Percentiles rank a stretch among this genome's conserved stretches.
Evolutionary conservation across 2,329 filamentous ascomycete genomes (phyloP).

Genomic region (Zasmidium angulare): DNA sequence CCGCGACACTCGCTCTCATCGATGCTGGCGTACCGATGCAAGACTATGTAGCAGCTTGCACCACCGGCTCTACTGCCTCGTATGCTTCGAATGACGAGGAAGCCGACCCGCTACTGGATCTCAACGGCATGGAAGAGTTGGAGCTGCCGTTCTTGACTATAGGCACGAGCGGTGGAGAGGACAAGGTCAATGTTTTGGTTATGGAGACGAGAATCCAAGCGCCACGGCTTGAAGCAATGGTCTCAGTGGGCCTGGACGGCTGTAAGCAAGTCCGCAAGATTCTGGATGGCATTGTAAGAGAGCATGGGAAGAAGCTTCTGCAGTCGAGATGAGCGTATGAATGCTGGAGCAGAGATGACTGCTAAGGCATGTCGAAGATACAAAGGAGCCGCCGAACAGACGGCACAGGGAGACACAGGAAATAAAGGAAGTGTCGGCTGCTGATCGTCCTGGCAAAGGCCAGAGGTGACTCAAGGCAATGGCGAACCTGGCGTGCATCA

Average conservation of each 20-base stretch:
- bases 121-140: slow-evolving; percentile 77
- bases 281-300: slow-evolving; percentile 75
- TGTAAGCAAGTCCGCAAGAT: slow-evolving; percentile 83
- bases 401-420: background rate
- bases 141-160: slow-evolving; percentile 89
- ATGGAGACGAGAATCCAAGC: slow-evolving; percentile 89
- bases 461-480: too few relatives aligned
- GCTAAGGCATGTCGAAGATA: background rate
- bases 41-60: slow-evolving; percentile 86
- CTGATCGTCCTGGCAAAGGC: too few relatives aligned
- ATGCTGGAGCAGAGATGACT: background rate
- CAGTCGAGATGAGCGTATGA: slow-evolving; percentile 30
- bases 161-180: slow-evolving; percentile 59
- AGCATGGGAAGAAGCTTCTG: slow-evolving; percentile 66
- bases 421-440: too few relatives aligned
- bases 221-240: slow-evolving; percentile 81
- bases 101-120: slow-evolving; percentile 75
- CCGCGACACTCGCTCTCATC: slow-evolving; percentile 83
- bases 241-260: slow-evolving; percentile 87
- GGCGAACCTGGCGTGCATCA: too few relatives aligned
- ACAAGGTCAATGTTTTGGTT: slow-evolving; percentile 74
- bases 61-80: slow-evolving; percentile 74
- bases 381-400: background rate
- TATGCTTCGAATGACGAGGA: slow-evolving; percentile 64
- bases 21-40: slow-evolving; percentile 96